Conservation (phyloP, 208 protist genomes). For the Naegleria fowleri region DNA sequence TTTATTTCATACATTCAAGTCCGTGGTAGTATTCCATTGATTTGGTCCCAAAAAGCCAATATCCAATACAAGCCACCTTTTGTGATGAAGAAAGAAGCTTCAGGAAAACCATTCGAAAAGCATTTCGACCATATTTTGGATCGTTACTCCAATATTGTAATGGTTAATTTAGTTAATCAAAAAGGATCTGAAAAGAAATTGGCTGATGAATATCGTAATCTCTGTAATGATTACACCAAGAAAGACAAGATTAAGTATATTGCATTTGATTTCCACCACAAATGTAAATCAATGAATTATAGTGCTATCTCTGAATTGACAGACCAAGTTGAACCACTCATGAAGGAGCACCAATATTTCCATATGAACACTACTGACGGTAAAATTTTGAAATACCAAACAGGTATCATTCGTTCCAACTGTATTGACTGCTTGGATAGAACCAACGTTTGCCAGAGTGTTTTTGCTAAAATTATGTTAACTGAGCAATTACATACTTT, state of each 20-base stretch:
- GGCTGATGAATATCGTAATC: not conserved
- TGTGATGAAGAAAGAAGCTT: not conserved
- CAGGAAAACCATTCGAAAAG: not conserved
- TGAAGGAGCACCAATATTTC: constrained; percentile 20
- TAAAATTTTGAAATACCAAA: constrained; percentile 45
- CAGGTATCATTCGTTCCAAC: constrained; percentile 86
- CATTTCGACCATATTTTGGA: not conserved
- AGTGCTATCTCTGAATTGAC: constrained; percentile 28
- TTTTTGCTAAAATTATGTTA: not conserved
- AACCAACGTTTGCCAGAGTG: constrained; percentile 85
- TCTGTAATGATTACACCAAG: not conserved
- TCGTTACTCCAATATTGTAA: not conserved
- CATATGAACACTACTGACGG: not conserved
- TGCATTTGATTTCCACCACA: constrained; percentile 10
- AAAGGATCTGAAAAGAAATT: constrained; percentile 4
- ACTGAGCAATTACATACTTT: not conserved
- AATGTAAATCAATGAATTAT: not conserved
- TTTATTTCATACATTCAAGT: constrained; percentile 64
- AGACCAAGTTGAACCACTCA: constrained; percentile 24
- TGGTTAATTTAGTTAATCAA: not conserved
- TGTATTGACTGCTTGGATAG: constrained; percentile 96
- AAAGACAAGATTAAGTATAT: not conserved
- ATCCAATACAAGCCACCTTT: constrained; percentile 45
- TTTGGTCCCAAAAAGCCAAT: constrained; percentile 57
- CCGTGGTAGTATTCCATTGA: constrained; percentile 65